phyloP scores from a whole-genome alignment of 352 stramenopile species.

The Phytophthora tubulina region DNA sequence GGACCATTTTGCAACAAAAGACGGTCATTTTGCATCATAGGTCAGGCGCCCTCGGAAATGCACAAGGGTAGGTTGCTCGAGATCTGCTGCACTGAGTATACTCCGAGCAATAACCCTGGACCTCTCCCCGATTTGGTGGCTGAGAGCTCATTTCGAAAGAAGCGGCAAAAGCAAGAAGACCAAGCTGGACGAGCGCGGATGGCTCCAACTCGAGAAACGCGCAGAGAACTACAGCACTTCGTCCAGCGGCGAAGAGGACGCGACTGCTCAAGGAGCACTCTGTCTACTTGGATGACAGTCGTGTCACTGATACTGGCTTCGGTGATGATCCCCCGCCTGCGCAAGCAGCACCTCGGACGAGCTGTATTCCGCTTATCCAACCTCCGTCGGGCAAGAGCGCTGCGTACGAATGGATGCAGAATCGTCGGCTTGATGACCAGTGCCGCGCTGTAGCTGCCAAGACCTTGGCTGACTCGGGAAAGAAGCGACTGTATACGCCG shows the following conservation, averaged over 20 bases:
- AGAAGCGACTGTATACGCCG: background rate
- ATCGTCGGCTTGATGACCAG: background rate
- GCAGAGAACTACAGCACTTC: constrained; percentile 10
- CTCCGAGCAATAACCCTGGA: too few relatives aligned
- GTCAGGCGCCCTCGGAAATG: background rate
- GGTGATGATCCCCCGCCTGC: background rate
- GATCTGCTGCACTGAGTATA: background rate
- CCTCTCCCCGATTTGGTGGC: background rate
- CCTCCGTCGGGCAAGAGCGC: too few relatives aligned
- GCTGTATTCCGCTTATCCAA: too few relatives aligned
- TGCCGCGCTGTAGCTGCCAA: constrained; percentile 2
- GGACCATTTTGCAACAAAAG: background rate
- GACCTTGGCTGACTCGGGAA: background rate
- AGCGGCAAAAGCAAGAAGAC: background rate
- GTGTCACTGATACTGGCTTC: constrained; percentile 1
- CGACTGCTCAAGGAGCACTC: background rate
- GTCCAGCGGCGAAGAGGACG: background rate
- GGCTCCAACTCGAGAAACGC: background rate
- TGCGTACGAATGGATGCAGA: background rate
- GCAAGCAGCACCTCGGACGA: too few relatives aligned
- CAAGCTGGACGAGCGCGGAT: background rate
- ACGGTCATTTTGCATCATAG: background rate
- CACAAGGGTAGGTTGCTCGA: background rate
- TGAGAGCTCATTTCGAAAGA: constrained; percentile 8
- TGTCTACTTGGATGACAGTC: background rate